Base-by-base conservation (phyloP, 768 basidiomycete genomes). In the Mycena latifolia region DNA sequence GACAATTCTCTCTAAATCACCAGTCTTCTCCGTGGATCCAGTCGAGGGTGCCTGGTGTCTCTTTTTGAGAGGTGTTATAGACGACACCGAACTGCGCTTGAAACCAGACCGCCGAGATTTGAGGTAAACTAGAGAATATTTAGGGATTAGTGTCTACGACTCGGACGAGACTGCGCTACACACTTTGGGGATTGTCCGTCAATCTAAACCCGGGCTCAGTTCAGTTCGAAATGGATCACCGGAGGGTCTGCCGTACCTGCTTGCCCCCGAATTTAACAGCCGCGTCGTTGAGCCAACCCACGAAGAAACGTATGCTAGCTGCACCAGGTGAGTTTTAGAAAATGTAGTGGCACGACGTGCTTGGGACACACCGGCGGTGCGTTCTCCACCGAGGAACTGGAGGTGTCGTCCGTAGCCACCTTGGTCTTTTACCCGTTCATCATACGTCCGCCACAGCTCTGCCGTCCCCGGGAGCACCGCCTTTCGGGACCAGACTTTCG, bases 201-300 rank as follows among this genome's bases (percentile, higher is more conserved):
- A 28, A 69, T 69, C 68, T 69, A n/a, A 27, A 17, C 2, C 41
- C 12, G 2, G 9, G 25, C 11, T 51, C 22, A 33, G 20, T 31
- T 20, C 9, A 46, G 9, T 29, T 45, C 1, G 29, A 29, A 24
- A 28, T 35, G 10, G 10, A 10, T 15, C n/a, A 39, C 14, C 15
- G 37, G 17, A 3, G 18, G 56, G 22, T 8, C 6, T 15, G 27
- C n/a, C 59, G n/a, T 50, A 79, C 77, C 73, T 79, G 79, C 60
- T 73, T 71, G 22, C 80, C 80, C 5, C 81, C 80, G 62, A 79
- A 79, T 55, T 77, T 77, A 37, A 75, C 74, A 46, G 81, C 81
- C 2, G 79, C 80, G 5, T 73, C 74, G 55, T 83, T 81, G 5
- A 83, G 69, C 82, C 80, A 83, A 12, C 77, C 80, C 29, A 77